phyloP scores from a whole-genome alignment of 106 monocot genomes.

The Alisma plantagoaquatica region DNA sequence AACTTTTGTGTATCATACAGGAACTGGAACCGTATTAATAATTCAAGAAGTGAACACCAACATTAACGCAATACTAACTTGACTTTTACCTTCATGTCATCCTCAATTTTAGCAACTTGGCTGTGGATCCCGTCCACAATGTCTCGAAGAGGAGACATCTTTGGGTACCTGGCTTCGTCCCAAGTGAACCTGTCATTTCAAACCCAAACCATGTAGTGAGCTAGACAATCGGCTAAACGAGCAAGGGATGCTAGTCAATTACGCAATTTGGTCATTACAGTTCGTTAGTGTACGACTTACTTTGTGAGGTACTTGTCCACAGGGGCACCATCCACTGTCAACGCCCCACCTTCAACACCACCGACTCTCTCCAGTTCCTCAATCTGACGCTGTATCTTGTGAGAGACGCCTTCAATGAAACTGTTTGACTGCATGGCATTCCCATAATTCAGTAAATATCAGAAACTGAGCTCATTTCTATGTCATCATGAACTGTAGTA shows the following conservation, averaged over 20 bases:
- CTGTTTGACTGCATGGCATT: constrained; percentile 60
- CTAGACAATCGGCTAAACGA: too few relatives aligned
- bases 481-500: too few relatives aligned
- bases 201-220: not conserved
- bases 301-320: constrained; percentile 93
- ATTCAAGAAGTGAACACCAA: too few relatives aligned
- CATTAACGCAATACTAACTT: too few relatives aligned
- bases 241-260: not conserved
- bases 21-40: too few relatives aligned
- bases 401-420: constrained; percentile 84
- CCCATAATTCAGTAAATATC: too few relatives aligned
- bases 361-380: constrained; percentile 80
- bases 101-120: constrained; percentile 84
- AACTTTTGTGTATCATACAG: too few relatives aligned
- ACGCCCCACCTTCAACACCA: constrained; percentile 52
- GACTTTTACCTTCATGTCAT: constrained; percentile 95
- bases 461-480: too few relatives aligned
- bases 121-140: constrained; percentile 74
- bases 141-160: constrained; percentile 80
- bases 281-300: constrained; percentile 11
- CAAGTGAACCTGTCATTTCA: constrained; percentile 64
- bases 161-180: constrained; percentile 93
- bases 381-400: constrained; percentile 93
- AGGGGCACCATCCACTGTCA: constrained; percentile 89
- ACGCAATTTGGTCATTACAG: not conserved